Conservation (phyloP, 495 filamentous ascomycete genomes). For the Oidiodendron maius region DNA sequence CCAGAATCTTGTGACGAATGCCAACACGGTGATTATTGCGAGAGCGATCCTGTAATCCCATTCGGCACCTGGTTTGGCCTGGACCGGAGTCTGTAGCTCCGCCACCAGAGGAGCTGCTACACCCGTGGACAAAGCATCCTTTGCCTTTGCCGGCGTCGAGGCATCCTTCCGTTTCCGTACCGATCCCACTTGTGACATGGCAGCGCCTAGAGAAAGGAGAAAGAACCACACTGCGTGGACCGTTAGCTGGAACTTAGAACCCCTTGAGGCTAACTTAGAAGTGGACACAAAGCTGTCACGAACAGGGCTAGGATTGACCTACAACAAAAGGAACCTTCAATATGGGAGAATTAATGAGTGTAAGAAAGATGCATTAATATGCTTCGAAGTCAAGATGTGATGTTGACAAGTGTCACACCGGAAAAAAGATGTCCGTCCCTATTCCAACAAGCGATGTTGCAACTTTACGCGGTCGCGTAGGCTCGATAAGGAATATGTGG, state of each 20-base stretch:
- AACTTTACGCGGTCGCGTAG: too few species aligned
- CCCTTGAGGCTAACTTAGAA: not conserved
- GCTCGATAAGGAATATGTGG: too few species aligned
- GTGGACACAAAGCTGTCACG: not conserved
- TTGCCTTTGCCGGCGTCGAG: slow-evolving; percentile 38
- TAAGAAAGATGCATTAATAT: slow-evolving; percentile 21
- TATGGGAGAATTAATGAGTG: slow-evolving; percentile 10
- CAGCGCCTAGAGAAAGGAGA: slow-evolving; percentile 4
- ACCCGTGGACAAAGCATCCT: slow-evolving; percentile 24
- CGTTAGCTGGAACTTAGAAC: slow-evolving; percentile 16
- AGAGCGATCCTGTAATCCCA: slow-evolving; percentile 84
- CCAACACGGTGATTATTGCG: slow-evolving; percentile 68
- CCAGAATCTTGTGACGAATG: slow-evolving; percentile 90
- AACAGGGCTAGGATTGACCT: not conserved
- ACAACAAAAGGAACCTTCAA: slow-evolving; percentile 1
- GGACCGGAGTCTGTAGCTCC: slow-evolving; percentile 37
- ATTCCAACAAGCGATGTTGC: too few species aligned
- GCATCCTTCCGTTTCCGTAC: slow-evolving; percentile 48
- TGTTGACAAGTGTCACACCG: slow-evolving; percentile 7
- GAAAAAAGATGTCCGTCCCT: slow-evolving; percentile 1
- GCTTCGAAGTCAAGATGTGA: slow-evolving; percentile 19
- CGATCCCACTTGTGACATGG: slow-evolving; percentile 30
- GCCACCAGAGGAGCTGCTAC: slow-evolving; percentile 30
- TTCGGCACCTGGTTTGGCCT: slow-evolving; percentile 43
- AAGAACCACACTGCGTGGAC: slow-evolving; percentile 1